Evolutionary conservation across 2,329 filamentous ascomycete genomes (phyloP).

Genomic region (Cryphonectria carpinicola): DNA sequence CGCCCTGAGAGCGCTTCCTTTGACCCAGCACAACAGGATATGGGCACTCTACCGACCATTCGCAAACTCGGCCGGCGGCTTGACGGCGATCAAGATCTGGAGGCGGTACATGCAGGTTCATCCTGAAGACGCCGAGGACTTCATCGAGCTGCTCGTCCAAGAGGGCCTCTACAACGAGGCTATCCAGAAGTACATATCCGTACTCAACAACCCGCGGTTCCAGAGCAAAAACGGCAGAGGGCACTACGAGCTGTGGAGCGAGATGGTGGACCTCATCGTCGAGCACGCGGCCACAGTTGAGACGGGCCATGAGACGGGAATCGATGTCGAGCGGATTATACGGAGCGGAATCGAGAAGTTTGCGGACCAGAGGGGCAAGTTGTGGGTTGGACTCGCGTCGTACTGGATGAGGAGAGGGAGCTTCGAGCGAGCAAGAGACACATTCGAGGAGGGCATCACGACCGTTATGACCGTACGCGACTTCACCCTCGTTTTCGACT

Average conservation of each 20-base stretch:
- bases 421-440: conserved; percentile 89
- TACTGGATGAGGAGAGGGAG: conserved; percentile 95
- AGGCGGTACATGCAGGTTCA: conserved; percentile 96
- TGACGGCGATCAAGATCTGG: conserved; percentile 93
- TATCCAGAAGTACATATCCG: conserved; percentile 85
- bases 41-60: conserved; percentile 93
- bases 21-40: conserved; percentile 94
- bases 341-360: conserved; percentile 90
- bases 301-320: conserved; percentile 77
- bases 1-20: conserved; percentile 85
- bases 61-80: conserved; percentile 85
- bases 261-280: conserved; percentile 94
- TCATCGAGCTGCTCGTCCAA: conserved; percentile 84
- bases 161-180: conserved; percentile 88
- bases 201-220: conserved; percentile 89
- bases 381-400: conserved; percentile 93
- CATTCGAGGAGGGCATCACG: conserved; percentile 94
- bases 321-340: conserved; percentile 91
- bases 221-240: conserved; percentile 92
- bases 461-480: conserved; percentile 99
- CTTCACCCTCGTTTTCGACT: conserved; percentile 95
- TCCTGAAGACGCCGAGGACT: conserved; percentile 93
- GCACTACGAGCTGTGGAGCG: conserved; percentile 94
- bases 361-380: conserved; percentile 88
- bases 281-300: conserved; percentile 86